These are phyloP conservation scores for Beauveria caledonica DNA, from an alignment of 2,329 filamentous ascomycete species.

Conservation along the genomic window DNA sequence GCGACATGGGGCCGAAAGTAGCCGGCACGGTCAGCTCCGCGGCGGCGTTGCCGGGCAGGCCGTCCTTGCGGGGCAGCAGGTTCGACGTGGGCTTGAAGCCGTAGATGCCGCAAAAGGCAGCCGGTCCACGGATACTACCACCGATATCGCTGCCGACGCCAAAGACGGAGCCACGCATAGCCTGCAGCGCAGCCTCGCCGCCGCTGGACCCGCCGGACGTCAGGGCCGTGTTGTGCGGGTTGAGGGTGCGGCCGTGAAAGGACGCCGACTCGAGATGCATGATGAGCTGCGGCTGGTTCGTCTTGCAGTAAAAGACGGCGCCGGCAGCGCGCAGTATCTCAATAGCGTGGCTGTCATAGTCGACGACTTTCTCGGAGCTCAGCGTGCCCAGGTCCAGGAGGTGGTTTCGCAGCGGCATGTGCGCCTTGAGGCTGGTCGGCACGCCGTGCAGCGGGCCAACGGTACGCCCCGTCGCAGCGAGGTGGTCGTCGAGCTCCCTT, in stretches of 20 bases:
- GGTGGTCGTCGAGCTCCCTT: slow-evolving; percentile 32
- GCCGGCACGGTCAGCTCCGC: slow-evolving; percentile 27
- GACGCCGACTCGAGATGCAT: slow-evolving; percentile 49
- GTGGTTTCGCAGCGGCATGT: slow-evolving; percentile 46
- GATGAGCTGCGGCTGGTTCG: slow-evolving; percentile 53
- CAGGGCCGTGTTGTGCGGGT: slow-evolving; percentile 50
- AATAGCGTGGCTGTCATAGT: slow-evolving; percentile 47
- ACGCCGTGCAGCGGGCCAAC: slow-evolving; percentile 52
- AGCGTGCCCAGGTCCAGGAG: slow-evolving; percentile 45
- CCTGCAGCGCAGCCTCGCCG: slow-evolving; percentile 37
- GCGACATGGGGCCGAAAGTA: slow-evolving; percentile 27
- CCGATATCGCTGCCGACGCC: slow-evolving; percentile 33
- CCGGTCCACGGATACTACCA: slow-evolving; percentile 21
- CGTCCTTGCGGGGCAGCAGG: background rate
- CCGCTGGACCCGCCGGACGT: slow-evolving; percentile 56
- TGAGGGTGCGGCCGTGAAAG: slow-evolving; percentile 50
- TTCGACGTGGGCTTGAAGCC: slow-evolving; percentile 8
- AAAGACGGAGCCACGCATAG: slow-evolving; percentile 29
- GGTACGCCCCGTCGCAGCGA: slow-evolving; percentile 28
- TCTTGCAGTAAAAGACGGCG: slow-evolving; percentile 59
- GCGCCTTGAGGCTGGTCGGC: slow-evolving; percentile 46
- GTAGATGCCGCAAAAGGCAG: slow-evolving; percentile 7
- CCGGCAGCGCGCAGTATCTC: slow-evolving; percentile 48
- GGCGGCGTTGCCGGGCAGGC: background rate
- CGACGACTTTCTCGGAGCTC: slow-evolving; percentile 38